Conservation (phyloP, 2,329 filamentous ascomycete genomes). For the Rutstroemia sp. region DNA sequence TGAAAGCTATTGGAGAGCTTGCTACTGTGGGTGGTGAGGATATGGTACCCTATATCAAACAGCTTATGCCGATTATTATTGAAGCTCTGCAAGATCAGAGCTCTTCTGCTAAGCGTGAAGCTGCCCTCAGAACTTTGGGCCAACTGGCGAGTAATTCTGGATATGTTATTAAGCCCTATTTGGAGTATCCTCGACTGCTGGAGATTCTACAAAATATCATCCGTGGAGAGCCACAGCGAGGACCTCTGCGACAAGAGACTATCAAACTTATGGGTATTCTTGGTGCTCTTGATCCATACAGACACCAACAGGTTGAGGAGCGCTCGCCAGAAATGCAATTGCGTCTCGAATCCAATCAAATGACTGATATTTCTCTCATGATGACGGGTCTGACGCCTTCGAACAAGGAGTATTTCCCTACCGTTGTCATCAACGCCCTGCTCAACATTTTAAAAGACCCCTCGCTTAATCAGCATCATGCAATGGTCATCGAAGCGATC, state of each 20-base stretch:
- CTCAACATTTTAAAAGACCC: slow-evolving; percentile 87
- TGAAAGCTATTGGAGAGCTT: slow-evolving; percentile 90
- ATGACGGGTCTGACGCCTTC: slow-evolving; percentile 96
- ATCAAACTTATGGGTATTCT: slow-evolving; percentile 96
- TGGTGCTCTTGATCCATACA: slow-evolving; percentile 91
- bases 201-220: slow-evolving; percentile 92
- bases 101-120: slow-evolving; percentile 82
- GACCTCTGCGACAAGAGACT: slow-evolving; percentile 80
- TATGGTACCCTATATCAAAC: slow-evolving; percentile 85
- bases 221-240: slow-evolving; percentile 78
- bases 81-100: slow-evolving; percentile 91
- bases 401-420: slow-evolving; percentile 97
- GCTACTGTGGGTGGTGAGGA: slow-evolving; percentile 90
- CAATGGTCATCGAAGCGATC: slow-evolving; percentile 90
- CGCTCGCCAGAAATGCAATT: slow-evolving; percentile 74
- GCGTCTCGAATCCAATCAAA: slow-evolving; percentile 52
- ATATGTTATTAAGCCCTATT: slow-evolving; percentile 94
- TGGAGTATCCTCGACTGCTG: slow-evolving; percentile 89
- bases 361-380: slow-evolving; percentile 94
- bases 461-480: slow-evolving; percentile 85
- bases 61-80: slow-evolving; percentile 91
- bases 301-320: slow-evolving; percentile 91
- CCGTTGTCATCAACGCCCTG: slow-evolving; percentile 92
- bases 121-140: slow-evolving; percentile 81
- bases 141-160: slow-evolving; percentile 93